Base-by-base conservation (phyloP, 495 filamentous ascomycete genomes). In the Neurospora sp. region DNA sequence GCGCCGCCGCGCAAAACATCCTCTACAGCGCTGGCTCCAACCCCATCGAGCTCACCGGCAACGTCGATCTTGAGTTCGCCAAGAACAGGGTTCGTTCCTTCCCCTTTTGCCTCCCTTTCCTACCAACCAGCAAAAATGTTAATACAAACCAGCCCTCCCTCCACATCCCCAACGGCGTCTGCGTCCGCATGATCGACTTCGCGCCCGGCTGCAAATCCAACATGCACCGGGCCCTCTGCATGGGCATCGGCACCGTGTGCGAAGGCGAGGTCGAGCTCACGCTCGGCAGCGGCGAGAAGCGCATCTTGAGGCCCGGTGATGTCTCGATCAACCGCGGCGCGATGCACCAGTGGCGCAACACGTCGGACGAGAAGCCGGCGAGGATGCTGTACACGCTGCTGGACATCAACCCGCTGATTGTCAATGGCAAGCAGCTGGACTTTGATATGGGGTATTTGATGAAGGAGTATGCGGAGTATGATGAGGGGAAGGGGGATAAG, bases 311-410 rank as follows among this genome's bases (percentile, higher is more conserved):
- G 69, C 75, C 76, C 10, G 88, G 88, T 0, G 88, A 89, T 78
- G 76, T 87, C 3, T 77, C 78, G 10, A 82, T 90, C 44, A 88
- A 91, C 79, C 79, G 89, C 38, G 89, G 79, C 6, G 89, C 88
- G 10, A 88, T 82, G 69, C 91, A 93, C 82, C 84, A 81, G 6
- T 92, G 88, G 89, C 83, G 82, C n/a, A 93, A 92, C 77, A 76
- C 75, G n/a, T 66, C 53, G 53, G 53, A 66, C 1, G 53, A 40
- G 1, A 31, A 70, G 69, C 39, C 53, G 14, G 53, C 53, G 3
- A 66, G 53, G 53, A 66, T 66, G 53, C 12, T 66, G 2, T 66
- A 66, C 53, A 66, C 53, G 53, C 27, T 66, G 53, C 14, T 66
- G 27, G 53, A 66, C 27, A 66, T 66, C 27, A 66, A 66, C 14